These are phyloP conservation scores for Phytophthora capsici DNA, from an alignment of 352 stramenopile species.

Conservation along the genomic window DNA sequence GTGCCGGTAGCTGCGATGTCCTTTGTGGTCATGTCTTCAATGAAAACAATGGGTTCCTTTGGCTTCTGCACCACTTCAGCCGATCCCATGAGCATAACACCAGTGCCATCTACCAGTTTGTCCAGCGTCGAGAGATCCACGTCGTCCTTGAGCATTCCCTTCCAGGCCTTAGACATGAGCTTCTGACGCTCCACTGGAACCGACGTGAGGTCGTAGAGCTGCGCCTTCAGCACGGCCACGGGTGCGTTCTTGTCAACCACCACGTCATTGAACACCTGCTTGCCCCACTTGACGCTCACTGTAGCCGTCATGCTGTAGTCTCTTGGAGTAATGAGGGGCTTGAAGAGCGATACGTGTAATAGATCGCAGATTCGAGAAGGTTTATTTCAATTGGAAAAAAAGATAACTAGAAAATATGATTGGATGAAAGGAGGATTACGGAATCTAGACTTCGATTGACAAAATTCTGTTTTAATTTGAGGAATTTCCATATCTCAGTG, in stretches of 20 bases:
- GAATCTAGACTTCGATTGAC: conserved; percentile 6
- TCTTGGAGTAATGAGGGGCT: conserved; percentile 15
- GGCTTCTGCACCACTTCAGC: conserved; percentile 91
- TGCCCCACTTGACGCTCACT: conserved; percentile 89
- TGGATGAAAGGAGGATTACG: conserved; percentile 3
- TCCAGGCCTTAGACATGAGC: conserved; percentile 91
- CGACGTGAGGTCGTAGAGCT: conserved; percentile 84
- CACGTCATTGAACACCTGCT: conserved; percentile 79
- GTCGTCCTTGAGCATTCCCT: conserved; percentile 91
- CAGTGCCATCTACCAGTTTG: conserved; percentile 64
- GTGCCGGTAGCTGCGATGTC: conserved; percentile 86
- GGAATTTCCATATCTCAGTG: too few species aligned
- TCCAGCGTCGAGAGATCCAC: conserved; percentile 59
- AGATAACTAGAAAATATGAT: neutral
- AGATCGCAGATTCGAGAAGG: conserved; percentile 34
- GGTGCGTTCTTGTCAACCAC: conserved; percentile 68
- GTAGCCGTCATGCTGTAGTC: conserved; percentile 46
- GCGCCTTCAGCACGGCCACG: conserved; percentile 78
- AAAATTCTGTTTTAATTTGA: too few species aligned
- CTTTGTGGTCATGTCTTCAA: conserved; percentile 87
- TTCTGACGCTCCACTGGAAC: conserved; percentile 89
- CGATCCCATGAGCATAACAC: conserved; percentile 95
- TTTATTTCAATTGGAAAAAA: neutral
- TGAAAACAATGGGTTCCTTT: conserved; percentile 79
- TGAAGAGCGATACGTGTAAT: conserved; percentile 15